A percentile compares a stretch with the other conserved stretches of the same genome.
phyloP scores from a whole-genome alignment of 2,329 filamentous ascomycete species.

The Fusarium siculi region DNA sequence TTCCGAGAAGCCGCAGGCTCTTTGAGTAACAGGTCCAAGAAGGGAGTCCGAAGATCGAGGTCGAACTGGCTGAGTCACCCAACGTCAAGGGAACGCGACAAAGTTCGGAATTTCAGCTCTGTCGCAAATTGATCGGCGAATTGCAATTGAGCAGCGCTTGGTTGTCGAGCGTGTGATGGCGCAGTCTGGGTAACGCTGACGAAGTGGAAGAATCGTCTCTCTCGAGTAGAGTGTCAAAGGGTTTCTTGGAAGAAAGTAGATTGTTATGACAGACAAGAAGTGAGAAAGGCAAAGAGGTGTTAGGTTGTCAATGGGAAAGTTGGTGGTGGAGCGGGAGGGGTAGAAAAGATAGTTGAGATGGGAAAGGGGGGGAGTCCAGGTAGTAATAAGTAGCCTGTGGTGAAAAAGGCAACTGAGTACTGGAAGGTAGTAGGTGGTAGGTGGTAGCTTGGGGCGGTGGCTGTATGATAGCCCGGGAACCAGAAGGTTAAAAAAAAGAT shows the following conservation, averaged over 20 bases:
- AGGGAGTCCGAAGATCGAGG: conserved; percentile 26
- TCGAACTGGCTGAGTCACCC: conserved; percentile 37
- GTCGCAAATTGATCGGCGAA: conserved; percentile 29
- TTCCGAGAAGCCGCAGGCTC: conserved; percentile 16
- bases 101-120: conserved; percentile 3
- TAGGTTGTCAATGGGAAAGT: conserved; percentile 41
- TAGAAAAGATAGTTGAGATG: conserved; percentile 37
- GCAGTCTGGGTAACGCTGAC: conserved; percentile 11
- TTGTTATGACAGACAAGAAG: conserved; percentile 31
- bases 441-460: conserved; percentile 7
- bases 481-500: conserved; percentile 34
- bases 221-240: conserved; percentile 4
- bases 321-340: conserved; percentile 45
- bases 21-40: conserved; percentile 1
- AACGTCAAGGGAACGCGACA: conserved; percentile 24
- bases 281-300: conserved; percentile 40
- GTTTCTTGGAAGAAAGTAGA: conserved; percentile 29
- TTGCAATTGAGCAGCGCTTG: conserved; percentile 18
- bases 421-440: not conserved
- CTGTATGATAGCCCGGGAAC: conserved; percentile 15
- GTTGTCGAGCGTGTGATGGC: not conserved
- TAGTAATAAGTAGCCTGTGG: conserved; percentile 41
- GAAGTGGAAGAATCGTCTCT: conserved; percentile 16
- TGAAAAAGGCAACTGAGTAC: not conserved
- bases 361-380: conserved; percentile 42